Base-by-base conservation (phyloP, 2,329 filamentous ascomycete genomes). In the Colletotrichum sp. region DNA sequence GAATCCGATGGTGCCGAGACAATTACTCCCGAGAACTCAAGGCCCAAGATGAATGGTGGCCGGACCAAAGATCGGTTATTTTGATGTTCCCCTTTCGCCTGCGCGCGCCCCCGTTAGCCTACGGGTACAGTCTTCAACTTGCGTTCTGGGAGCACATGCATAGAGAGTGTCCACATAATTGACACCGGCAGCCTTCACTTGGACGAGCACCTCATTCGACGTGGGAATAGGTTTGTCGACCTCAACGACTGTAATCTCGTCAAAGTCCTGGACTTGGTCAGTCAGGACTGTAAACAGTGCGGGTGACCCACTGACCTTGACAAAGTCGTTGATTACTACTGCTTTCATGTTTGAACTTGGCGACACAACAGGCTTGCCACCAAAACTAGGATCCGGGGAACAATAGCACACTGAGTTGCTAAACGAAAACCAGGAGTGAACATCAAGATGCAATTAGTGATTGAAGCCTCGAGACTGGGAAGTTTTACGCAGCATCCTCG, bases 131-230 rank as follows among this genome's bases (percentile, higher is more conserved):
- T 13, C 33, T 54, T 12, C 8, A 18, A 63, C 15, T 27, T 12
- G 16, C 21, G 33, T 63, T 12, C 34, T 9, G 13, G 27, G 27
- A 29, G 13, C 3, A 65, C 80, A 27, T 75, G 84, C 83, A 78
- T 92, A 91, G 61, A 92, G 85, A 11, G 90, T 86, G 77, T 92
- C 90, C 62, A 91, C 89, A 78, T 90, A 91, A 68, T 91, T 91
- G 27, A 91, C 83, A 6, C 89, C 88, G 68, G 87, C 87, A 72
- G 90, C 89, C 3, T 87, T 87, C 66, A 91, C 86, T 70, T 78
- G 77, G 67, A 83, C 75, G 65, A 81, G 77, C 11, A 80, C 71
- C 16, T 79, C 75, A 62, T 78, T 69, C 15, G 61, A 16, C n/a
- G 55, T 67, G 8, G 74, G 71, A 21, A 59, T 51, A 3, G 79